Base-by-base conservation (phyloP, 2,329 filamentous ascomycete species). In the Cordyceps javanica region DNA sequence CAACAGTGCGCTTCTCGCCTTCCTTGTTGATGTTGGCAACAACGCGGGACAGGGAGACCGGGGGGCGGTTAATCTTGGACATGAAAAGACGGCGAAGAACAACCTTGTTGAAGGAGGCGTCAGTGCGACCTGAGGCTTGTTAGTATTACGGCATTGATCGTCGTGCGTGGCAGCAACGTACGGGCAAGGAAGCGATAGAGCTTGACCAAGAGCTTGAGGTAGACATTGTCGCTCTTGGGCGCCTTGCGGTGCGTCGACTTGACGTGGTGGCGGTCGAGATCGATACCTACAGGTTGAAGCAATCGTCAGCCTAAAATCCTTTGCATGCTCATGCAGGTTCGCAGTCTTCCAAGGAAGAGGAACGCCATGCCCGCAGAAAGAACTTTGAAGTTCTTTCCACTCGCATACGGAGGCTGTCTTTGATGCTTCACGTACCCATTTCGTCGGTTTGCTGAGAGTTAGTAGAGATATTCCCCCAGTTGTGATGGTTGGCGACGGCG, bases 31-130 rank as follows among this genome's bases (percentile, higher is more conserved):
- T 77, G 78, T 89, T 89, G 73, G 80, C 77, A 65, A 82, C 87
- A 72, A 97, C 91, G 77, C 93, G 90, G 67, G 92, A 97, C 72
- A 99, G 83, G 62, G 92, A 97, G 72, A 99, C 87, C 65, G 94
- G 91, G 62, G 91, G 90, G 69, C 92, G 89, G 89, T 97, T 97
- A 81, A 95, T 96, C 80, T 92, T 91, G 77, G 91, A 96, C 90
- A 94, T 96, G 75, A 96, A 96, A 62, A 99, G 89, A 73, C 94
- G 90, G 77, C 93, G 91, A 72, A 99, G 90, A 74, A 99, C 86
- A 72, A 94, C 90, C 85, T 96, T 95, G 89, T 99, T 99, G 90
- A 99, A 99, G 81, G 85, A 85, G 66, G 91, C 85, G 77, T 97
- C 94, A 75, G 94, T 99, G 75, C 94, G 92, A 80, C 91, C 90